These are phyloP conservation scores for Daldinia sp. DNA, from an alignment of 2,329 filamentous ascomycete genomes.

Conservation along the genomic window DNA sequence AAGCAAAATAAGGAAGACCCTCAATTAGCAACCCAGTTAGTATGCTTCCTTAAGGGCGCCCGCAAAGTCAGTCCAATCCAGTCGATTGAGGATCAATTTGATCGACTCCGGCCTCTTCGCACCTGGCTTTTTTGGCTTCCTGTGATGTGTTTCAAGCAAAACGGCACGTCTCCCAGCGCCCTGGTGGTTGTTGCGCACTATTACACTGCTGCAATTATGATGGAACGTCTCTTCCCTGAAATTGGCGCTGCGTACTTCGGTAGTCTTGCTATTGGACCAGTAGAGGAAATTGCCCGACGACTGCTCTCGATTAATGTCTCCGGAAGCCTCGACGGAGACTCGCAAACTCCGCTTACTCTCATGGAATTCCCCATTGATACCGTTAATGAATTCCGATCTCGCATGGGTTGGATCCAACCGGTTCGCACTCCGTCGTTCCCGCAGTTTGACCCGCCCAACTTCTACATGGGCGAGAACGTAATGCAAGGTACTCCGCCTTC, in stretches of 20 bases:
- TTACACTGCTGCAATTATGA: slow-evolving; percentile 84
- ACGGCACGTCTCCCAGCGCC: slow-evolving; percentile 77
- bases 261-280: slow-evolving; percentile 77
- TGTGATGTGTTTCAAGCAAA: slow-evolving; percentile 80
- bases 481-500: slow-evolving; percentile 53
- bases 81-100: slow-evolving; percentile 84
- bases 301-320: slow-evolving; percentile 74
- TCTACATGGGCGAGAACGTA: slow-evolving; percentile 55
- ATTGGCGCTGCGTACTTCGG: slow-evolving; percentile 90
- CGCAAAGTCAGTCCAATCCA: slow-evolving; percentile 74
- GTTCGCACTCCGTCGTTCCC: slow-evolving; percentile 67
- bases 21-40: slow-evolving; percentile 72
- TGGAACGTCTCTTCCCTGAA: slow-evolving; percentile 88
- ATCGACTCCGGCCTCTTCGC: slow-evolving; percentile 84
- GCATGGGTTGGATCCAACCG: slow-evolving; percentile 73
- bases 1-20: slow-evolving; percentile 74
- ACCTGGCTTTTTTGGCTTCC: slow-evolving; percentile 98
- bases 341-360: slow-evolving; percentile 69
- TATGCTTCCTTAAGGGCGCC: slow-evolving; percentile 76
- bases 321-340: slow-evolving; percentile 62
- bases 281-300: slow-evolving; percentile 85
- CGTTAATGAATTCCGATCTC: slow-evolving; percentile 71
- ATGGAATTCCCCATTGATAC: slow-evolving; percentile 78
- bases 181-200: slow-evolving; percentile 89
- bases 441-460: slow-evolving; percentile 65